Evolutionary conservation across 805 yeast species (phyloP), one percentile per base, ranked within the genome.

Genomic region (Kodamaea neixiangensis): DNA sequence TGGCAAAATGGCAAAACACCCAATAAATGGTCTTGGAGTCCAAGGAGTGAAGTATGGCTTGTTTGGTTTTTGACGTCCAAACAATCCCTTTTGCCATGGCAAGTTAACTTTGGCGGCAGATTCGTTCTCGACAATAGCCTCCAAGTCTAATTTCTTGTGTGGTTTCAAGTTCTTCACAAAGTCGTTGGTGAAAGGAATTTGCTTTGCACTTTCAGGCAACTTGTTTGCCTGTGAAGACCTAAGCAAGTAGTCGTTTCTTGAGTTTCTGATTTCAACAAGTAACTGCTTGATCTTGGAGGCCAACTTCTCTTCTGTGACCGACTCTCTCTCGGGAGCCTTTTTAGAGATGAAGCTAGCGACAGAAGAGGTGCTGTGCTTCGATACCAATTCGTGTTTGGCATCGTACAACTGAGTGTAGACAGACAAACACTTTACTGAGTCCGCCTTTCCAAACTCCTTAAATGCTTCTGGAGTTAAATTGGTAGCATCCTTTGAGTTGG

Each of bases 41-140:
- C 97, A 94, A 47, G 99, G 99, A 2, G 98, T 90, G 76, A 93
- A 94, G 71, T 86, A 94, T 3, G 92, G 81, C 72, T 88, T 91
- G 14, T 75, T 63, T 13, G 91, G 86, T 48, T 89, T 86, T 58
- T 82, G 69, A 61, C 96, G 85, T 18, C 98, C 98, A 68, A 79
- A 90, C 54, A 87, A 77, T 46, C 78, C 76, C 51, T 77, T 77
- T 70, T 90, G 96, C 92, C 94, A 89, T 50, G 96, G 97, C 52
- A 91, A 74, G 33, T 73, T 61, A 46, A 89, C 78, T 25, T 67
- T 65, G 5, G 82, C 78, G 43, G 64, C 61, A 14, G 74, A 52
- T 58, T 82, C 87, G 54, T 81, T 76, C 61, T 82, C 87, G 25
- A 64, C 46, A 6, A 81, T 64, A 18, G 74, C 77, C 7, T 79